Base-by-base conservation (phyloP, 2,329 filamentous ascomycete genomes). In the Clarireedia monteithiana region DNA sequence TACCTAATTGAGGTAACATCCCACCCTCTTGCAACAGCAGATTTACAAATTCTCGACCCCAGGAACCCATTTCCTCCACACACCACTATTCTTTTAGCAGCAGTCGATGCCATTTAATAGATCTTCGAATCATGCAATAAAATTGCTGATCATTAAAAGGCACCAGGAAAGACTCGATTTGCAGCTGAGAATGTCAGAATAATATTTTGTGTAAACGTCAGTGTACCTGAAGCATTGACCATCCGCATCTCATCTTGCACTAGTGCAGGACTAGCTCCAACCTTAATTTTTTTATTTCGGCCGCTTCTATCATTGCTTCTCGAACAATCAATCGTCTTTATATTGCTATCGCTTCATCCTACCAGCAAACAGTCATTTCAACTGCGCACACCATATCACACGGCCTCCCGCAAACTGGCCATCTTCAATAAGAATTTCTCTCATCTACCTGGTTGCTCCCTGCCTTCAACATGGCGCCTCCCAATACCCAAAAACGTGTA, bases 11-110 rank as follows among this genome's bases (percentile, higher is more conserved):
- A 96, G 23, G 85, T 92, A 48, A 97, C 92, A 56, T 91, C 82
- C 92, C 92, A 97, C 55, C 91, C 90, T 68, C 91, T 80, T 47
- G 85, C 81, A 50, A 90, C 85, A 46, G 90, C 94, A 53, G 88
- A 86, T 76, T 90, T 94, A 77, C 94, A 97, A 74, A 99, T 96
- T 55, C 92, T 82, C 24, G 78, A 80, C 73, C 90, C 90, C 26
- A 99, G 74, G 70, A 97, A 99, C 36, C 94, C 92, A 72, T 89
- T 96, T 58, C 92, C 92, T 63, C 94, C 94, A 63, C 89, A 95
- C 54, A 99, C 91, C 44, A 97, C 84, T 45, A 99, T 77, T 72
- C 84, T 86, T 74, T 91, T 96, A 56, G 83, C 56, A 2, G 50
- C 56, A 40, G 27, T 9, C 7, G 27, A 30, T 38, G 67, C 59